phyloP scores from a whole-genome alignment of 805 yeast genomes.

The Vanderwaltozyma verrucispora region DNA sequence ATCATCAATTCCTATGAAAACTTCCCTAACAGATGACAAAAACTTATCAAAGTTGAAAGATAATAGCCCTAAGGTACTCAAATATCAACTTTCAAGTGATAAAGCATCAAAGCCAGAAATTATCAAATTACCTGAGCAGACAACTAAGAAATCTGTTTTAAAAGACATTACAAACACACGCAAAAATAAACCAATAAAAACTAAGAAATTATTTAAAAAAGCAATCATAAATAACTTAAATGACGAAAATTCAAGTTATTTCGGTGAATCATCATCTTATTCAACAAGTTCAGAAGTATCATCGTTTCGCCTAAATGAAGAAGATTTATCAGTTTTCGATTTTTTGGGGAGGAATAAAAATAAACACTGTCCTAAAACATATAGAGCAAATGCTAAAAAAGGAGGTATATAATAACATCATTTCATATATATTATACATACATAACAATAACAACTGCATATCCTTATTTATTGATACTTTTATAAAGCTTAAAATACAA shows the following conservation, averaged over 20 bases:
- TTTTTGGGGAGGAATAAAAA: constrained; percentile 25
- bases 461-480: too few species aligned
- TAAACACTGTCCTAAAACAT: constrained; percentile 16
- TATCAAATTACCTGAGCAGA: neutral
- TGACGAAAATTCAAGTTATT: constrained; percentile 11
- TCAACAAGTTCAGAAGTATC: constrained; percentile 2
- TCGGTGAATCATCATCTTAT: constrained; percentile 6
- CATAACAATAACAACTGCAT: neutral
- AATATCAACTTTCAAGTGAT: neutral
- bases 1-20: neutral
- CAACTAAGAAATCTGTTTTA: neutral
- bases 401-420: neutral
- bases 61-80: neutral
- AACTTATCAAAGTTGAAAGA: too few species aligned
- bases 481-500: too few species aligned
- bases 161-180: constrained; percentile 7
- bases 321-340: constrained; percentile 34
- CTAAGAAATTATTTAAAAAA: constrained; percentile 17
- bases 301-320: constrained; percentile 21
- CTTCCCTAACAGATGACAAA: too few species aligned
- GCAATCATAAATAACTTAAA: constrained; percentile 24
- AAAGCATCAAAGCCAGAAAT: neutral
- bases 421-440: too few species aligned
- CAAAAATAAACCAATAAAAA: neutral
- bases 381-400: constrained; percentile 10